phyloP scores from a whole-genome alignment of 805 yeast species.

The Candida chauliodis region DNA sequence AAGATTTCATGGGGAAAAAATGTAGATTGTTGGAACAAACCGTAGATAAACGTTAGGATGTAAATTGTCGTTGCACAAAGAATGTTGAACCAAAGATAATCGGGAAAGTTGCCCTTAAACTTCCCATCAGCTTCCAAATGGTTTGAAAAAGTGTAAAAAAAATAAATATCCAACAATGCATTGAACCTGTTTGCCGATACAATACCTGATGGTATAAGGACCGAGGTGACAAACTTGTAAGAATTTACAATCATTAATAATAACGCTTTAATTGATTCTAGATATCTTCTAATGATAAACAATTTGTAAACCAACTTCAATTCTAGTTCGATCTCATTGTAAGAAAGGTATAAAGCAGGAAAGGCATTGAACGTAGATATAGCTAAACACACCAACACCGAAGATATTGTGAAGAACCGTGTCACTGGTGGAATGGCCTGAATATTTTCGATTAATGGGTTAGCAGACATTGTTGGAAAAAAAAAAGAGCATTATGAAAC shows the following conservation, averaged over 20 bases:
- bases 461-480: not conserved
- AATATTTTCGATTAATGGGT: constrained; percentile 18
- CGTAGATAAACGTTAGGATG: constrained; percentile 27
- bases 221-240: constrained; percentile 49
- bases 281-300: not conserved
- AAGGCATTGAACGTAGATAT: constrained; percentile 14
- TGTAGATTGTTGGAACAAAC: constrained; percentile 18
- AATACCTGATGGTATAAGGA: constrained; percentile 42
- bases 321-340: not conserved
- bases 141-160: constrained; percentile 54
- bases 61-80: constrained; percentile 47
- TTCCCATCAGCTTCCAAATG: constrained; percentile 50
- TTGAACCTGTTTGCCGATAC: constrained; percentile 19
- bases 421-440: constrained; percentile 58
- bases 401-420: constrained; percentile 48
- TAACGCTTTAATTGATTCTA: constrained; percentile 3
- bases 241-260: constrained; percentile 27
- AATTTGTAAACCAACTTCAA: not conserved
- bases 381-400: constrained; percentile 43
- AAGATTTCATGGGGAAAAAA: constrained; percentile 35
- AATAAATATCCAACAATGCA: constrained; percentile 48
- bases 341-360: constrained; percentile 13
- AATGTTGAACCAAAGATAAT: constrained; percentile 52
- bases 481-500: constrained; percentile 42
- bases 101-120: constrained; percentile 49